phyloP scores from a whole-genome alignment of 495 filamentous ascomycete species.

The Beverwykella pulmonaria region DNA sequence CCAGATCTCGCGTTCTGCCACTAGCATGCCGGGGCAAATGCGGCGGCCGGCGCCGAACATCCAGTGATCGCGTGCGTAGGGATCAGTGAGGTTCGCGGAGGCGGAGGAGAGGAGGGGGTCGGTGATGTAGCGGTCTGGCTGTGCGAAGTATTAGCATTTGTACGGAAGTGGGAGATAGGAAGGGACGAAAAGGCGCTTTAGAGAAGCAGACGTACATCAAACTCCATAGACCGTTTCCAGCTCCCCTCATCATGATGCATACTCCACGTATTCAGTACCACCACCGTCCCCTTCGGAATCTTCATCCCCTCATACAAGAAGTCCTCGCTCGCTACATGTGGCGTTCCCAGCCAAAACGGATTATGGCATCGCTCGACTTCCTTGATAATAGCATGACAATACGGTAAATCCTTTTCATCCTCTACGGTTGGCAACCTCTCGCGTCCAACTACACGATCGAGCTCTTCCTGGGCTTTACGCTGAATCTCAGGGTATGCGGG shows the following conservation, averaged over 20 bases:
- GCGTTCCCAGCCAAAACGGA: slow-evolving; percentile 4
- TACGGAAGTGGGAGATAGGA: background rate
- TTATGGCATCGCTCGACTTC: slow-evolving; percentile 29
- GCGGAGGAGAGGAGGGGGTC: slow-evolving; percentile 20
- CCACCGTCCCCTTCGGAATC: slow-evolving; percentile 5
- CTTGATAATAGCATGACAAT: slow-evolving; percentile 39
- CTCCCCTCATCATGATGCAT: background rate
- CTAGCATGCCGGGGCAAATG: slow-evolving; percentile 41
- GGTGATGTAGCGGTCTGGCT: slow-evolving; percentile 31
- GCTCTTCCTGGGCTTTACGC: slow-evolving; percentile 39
- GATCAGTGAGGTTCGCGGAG: slow-evolving; percentile 29
- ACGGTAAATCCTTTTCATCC: slow-evolving; percentile 41
- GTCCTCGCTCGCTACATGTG: background rate
- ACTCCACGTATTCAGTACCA: slow-evolving; percentile 3
- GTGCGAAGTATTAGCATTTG: background rate
- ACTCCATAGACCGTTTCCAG: background rate
- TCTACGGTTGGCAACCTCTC: slow-evolving; percentile 37
- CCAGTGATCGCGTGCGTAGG: slow-evolving; percentile 39
- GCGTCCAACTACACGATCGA: slow-evolving; percentile 41
- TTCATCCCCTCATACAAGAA: background rate
- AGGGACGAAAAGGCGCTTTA: background rate
- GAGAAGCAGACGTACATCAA: slow-evolving; percentile 32
- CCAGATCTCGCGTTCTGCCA: slow-evolving; percentile 40
- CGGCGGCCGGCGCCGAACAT: slow-evolving; percentile 43
- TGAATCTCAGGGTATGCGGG: slow-evolving; percentile 40